Conservation (phyloP, 2,329 filamentous ascomycete species). For the Coniella lustricola region DNA sequence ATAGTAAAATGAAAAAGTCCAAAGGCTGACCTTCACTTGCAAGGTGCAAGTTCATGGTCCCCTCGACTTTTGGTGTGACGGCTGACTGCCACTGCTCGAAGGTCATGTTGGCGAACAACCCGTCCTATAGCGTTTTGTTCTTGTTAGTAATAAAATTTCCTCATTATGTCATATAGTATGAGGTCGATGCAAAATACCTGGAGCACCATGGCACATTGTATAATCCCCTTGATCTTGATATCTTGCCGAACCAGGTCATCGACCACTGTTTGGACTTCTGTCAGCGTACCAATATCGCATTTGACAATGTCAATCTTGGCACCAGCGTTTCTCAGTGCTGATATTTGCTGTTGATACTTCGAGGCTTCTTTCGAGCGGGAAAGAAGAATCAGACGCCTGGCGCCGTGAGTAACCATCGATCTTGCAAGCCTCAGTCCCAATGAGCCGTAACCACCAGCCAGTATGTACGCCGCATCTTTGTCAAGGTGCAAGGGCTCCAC, state of each 20-base stretch:
- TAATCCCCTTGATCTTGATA: neutral
- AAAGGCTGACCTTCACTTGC: constrained; percentile 13
- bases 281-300: neutral
- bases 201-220: neutral
- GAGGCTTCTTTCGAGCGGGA: constrained; percentile 8
- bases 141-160: neutral
- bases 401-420: constrained; percentile 6
- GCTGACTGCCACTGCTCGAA: neutral
- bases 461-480: neutral
- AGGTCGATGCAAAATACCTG: neutral
- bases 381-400: constrained; percentile 4
- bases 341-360: neutral
- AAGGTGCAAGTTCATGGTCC: constrained; percentile 19
- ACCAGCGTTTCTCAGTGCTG: neutral
- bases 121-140: neutral
- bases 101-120: constrained; percentile 2
- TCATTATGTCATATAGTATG: neutral
- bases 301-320: neutral
- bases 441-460: constrained; percentile 2
- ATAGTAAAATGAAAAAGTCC: constrained; percentile 27
- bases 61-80: constrained; percentile 10
- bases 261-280: neutral
- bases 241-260: neutral
- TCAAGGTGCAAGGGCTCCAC: neutral
- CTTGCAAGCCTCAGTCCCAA: neutral